phyloP scores from a whole-genome alignment of 768 basidiomycete species.

The Tricholoma terreum region DNA sequence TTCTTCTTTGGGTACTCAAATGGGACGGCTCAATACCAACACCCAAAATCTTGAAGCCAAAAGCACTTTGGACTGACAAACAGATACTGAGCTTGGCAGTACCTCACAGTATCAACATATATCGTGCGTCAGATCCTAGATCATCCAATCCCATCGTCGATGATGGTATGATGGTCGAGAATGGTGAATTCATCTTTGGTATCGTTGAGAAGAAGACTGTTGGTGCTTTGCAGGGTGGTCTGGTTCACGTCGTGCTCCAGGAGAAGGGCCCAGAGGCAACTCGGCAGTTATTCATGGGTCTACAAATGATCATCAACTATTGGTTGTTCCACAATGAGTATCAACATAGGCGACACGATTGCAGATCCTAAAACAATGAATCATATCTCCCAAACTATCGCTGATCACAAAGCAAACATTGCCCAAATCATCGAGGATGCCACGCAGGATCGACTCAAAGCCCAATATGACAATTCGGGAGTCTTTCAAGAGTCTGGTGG shows the following conservation, averaged over 20 bases:
- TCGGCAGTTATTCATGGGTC: constrained; percentile 86
- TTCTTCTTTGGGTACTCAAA: constrained; percentile 94
- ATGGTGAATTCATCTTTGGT: constrained; percentile 93
- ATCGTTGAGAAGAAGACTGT: constrained; percentile 99
- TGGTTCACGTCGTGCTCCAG: constrained; percentile 95
- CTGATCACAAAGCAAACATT: constrained; percentile 79
- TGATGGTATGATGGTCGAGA: constrained; percentile 94
- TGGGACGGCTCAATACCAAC: constrained; percentile 95
- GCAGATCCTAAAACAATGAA: constrained; percentile 88
- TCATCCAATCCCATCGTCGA: constrained; percentile 82
- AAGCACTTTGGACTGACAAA: constrained; percentile 97
- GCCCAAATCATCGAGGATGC: constrained; percentile 76
- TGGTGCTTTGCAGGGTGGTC: constrained; percentile 89
- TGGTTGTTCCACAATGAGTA: constrained; percentile 99
- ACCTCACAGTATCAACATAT: constrained; percentile 93
- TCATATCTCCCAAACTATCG: constrained; percentile 79
- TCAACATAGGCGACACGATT: constrained; percentile 98
- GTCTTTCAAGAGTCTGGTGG: constrained; percentile 92
- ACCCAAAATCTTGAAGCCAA: constrained; percentile 94
- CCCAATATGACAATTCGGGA: constrained; percentile 99
- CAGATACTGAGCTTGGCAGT: constrained; percentile 91
- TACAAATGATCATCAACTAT: constrained; percentile 95
- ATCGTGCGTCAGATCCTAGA: constrained; percentile 75
- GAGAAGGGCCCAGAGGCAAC: constrained; percentile 97
- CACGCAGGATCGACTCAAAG: constrained; percentile 81